phyloP scores from a whole-genome alignment of 169 alveolate species.

The Theileria orientalis region DNA sequence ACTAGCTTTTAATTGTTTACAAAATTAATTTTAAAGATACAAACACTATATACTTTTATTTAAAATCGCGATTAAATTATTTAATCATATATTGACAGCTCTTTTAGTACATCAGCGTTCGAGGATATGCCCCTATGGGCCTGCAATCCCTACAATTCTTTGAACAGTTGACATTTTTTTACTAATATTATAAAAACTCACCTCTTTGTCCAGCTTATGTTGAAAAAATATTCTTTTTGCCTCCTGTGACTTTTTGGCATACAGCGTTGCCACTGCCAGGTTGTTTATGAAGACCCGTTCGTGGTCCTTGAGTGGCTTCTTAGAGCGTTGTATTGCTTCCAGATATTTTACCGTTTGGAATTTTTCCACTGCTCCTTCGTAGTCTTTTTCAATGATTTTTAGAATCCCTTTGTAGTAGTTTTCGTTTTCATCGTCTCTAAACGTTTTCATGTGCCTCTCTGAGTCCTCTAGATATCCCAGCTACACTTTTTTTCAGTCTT shows the following conservation, averaged over 20 bases:
- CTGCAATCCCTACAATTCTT: constrained; percentile 13
- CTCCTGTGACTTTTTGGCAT: constrained; percentile 34
- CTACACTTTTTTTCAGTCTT: neutral
- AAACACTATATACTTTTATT: neutral
- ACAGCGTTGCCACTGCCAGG: constrained; percentile 34
- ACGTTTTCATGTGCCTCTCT: constrained; percentile 21
- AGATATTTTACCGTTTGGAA: neutral
- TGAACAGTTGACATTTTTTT: neutral
- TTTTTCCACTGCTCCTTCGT: constrained; percentile 15
- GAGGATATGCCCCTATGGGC: constrained; percentile 19
- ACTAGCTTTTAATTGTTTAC: neutral
- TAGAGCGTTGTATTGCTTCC: neutral
- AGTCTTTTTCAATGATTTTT: constrained; percentile 22
- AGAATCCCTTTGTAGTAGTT: constrained; percentile 19
- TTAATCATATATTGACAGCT: constrained; percentile 8
- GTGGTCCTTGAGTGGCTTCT: constrained; percentile 12
- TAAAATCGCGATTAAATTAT: neutral
- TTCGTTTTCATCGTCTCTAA: neutral
- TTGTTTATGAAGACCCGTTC: constrained; percentile 36
- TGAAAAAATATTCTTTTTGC: constrained; percentile 28
- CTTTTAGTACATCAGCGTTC: constrained; percentile 7
- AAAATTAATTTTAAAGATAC: neutral
- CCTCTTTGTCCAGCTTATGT: constrained; percentile 24
- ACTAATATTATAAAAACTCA: neutral
- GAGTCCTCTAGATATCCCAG: constrained; percentile 28